phyloP scores from a whole-genome alignment of 1,284 basidiomycete species.

The Malassezia furfur region DNA sequence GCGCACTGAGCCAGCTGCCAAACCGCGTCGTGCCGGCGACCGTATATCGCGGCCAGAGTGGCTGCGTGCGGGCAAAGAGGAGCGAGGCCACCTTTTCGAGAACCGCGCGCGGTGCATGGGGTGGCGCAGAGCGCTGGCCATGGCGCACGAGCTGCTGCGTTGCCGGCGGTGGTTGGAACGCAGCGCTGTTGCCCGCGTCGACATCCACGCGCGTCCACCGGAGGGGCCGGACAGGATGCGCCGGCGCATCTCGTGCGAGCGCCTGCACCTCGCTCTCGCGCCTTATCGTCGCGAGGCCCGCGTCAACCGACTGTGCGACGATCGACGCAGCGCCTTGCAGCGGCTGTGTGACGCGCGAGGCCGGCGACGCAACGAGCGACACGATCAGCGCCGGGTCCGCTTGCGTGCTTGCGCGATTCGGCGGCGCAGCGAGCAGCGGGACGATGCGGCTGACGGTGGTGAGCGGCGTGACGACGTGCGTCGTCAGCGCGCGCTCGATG shows the following conservation, averaged over 20 bases:
- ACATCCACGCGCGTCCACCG: conserved; percentile 2
- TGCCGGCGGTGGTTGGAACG: not conserved
- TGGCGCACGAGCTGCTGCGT: not conserved
- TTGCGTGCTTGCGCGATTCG: conserved; percentile 20
- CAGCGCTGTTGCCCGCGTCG: not conserved
- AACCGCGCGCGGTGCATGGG: not conserved
- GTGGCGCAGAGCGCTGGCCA: not conserved
- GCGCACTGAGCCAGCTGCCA: not conserved
- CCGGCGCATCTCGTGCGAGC: not conserved
- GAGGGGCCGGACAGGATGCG: not conserved
- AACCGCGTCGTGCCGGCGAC: not conserved
- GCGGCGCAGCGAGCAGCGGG: conserved; percentile 23
- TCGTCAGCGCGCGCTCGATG: conserved; percentile 24
- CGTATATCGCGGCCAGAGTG: not conserved
- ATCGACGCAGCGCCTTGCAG: conserved; percentile 27
- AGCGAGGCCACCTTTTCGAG: not conserved
- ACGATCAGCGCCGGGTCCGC: conserved; percentile 21
- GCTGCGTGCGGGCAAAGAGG: not conserved
- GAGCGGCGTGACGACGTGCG: conserved; percentile 31
- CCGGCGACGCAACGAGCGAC: conserved; percentile 27
- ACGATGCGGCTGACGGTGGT: conserved; percentile 26
- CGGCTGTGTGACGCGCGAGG: conserved; percentile 23
- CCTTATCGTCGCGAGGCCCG: conserved; percentile 19
- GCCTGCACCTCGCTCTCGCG: conserved; percentile 27
- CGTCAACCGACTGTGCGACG: conserved; percentile 28